phyloP scores from a whole-genome alignment of 768 basidiomycete species.

The Tricholoma flavovirens region DNA sequence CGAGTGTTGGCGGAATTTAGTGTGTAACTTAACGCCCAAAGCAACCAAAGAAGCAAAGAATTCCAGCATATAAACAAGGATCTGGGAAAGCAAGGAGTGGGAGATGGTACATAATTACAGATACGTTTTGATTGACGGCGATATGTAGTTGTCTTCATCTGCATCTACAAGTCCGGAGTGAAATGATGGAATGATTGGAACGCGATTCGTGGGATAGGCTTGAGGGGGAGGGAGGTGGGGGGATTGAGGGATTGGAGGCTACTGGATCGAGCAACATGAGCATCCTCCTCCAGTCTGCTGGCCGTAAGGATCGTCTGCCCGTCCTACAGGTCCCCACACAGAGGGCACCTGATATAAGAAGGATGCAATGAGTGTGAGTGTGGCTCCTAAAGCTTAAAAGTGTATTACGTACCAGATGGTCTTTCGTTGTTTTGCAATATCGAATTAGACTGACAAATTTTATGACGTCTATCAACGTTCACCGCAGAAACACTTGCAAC shows the following conservation, averaged over 20 bases:
- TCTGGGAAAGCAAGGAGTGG: not conserved
- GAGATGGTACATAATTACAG: constrained; percentile 11
- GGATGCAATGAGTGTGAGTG: not conserved
- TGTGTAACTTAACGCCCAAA: not conserved
- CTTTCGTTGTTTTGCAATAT: constrained; percentile 92
- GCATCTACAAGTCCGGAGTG: constrained; percentile 17
- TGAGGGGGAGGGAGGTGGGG: not conserved
- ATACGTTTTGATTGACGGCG: constrained; percentile 1
- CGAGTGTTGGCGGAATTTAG: not conserved
- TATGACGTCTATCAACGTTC: constrained; percentile 5
- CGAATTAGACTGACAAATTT: constrained; percentile 66
- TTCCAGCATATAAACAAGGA: constrained; percentile 7
- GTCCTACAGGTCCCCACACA: constrained; percentile 94
- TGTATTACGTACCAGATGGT: constrained; percentile 45
- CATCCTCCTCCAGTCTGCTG: constrained; percentile 49
- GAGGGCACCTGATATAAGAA: constrained; percentile 69
- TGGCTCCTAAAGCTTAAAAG: not conserved
- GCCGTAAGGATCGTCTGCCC: constrained; percentile 89
- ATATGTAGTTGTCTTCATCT: constrained; percentile 6
- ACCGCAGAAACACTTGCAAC: not conserved
- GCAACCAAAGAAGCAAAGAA: not conserved
- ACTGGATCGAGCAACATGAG: constrained; percentile 61
- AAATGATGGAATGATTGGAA: not conserved
- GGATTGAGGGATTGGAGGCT: constrained; percentile 9
- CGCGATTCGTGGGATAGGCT: not conserved